Percentiles rank a stretch among this genome's conserved stretches.
Evolutionary conservation across 164 flowering plant genomes (phyloP).

Genomic region (Piper longum): DNA sequence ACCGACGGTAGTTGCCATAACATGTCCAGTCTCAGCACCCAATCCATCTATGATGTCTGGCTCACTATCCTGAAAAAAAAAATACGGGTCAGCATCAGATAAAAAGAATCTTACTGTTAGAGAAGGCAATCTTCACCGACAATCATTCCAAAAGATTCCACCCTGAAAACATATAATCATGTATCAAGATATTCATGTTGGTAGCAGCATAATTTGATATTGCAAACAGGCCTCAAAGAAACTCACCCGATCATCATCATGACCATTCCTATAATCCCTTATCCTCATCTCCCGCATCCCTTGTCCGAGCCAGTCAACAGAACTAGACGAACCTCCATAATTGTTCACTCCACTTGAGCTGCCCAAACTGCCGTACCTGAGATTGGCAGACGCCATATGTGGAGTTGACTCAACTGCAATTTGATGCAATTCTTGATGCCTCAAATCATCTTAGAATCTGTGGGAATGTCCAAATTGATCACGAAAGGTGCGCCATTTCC

Average conservation of each 20-base stretch:
- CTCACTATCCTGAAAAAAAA: slow-evolving; percentile 66
- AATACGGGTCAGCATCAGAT: background rate
- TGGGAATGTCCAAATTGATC: background rate
- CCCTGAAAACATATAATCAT: background rate
- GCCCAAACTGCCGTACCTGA: slow-evolving; percentile 72
- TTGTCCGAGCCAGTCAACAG: slow-evolving; percentile 83
- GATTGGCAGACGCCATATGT: slow-evolving; percentile 61
- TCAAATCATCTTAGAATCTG: background rate
- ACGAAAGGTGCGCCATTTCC: background rate
- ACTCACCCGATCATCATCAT: slow-evolving; percentile 68
- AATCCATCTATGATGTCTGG: slow-evolving; percentile 79
- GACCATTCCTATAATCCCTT: slow-evolving; percentile 49
- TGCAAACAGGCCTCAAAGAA: background rate
- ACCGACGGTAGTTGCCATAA: slow-evolving; percentile 68
- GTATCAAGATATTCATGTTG: too few species aligned
- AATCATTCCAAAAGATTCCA: background rate
- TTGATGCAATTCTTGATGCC: slow-evolving; percentile 1
- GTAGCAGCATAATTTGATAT: background rate
- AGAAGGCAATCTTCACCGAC: background rate
- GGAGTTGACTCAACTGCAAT: background rate
- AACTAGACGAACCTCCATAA: slow-evolving; percentile 64
- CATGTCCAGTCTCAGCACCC: slow-evolving; percentile 83
- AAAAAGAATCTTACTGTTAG: background rate
- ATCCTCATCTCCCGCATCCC: slow-evolving; percentile 90
- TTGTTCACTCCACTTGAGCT: slow-evolving; percentile 65